Percentiles rank a stretch among this genome's conserved stretches.
Conservation (phyloP, 2,329 filamentous ascomycete genomes). For the Aureobasidium sp. region DNA sequence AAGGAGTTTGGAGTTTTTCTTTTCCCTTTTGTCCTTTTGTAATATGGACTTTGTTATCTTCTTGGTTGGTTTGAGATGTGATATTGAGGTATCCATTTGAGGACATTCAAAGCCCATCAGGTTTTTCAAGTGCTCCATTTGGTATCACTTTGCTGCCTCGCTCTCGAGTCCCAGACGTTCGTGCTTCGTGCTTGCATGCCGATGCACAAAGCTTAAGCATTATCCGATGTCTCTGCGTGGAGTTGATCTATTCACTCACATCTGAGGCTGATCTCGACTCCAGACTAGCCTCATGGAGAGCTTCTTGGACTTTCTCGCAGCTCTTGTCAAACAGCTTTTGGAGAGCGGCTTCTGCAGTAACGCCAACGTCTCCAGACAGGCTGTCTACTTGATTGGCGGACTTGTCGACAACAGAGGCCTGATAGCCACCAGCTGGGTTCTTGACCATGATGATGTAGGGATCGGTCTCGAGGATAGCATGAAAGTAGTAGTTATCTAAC, state of each 20-base stretch:
- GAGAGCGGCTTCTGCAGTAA: not conserved
- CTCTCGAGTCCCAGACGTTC: too few species aligned
- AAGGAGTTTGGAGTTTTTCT: not conserved
- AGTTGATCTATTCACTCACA: not conserved
- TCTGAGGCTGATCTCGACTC: not conserved
- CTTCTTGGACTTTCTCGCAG: not conserved
- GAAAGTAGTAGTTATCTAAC: not conserved
- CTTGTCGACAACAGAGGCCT: not conserved
- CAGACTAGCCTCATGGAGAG: not conserved
- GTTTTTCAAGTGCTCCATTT: not conserved
- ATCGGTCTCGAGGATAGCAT: not conserved
- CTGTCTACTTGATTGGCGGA: not conserved
- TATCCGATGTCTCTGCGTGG: too few species aligned
- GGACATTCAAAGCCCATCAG: not conserved
- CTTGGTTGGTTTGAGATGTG: not conserved
- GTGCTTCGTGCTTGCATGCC: not conserved
- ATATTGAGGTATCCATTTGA: not conserved
- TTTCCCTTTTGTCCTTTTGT: not conserved
- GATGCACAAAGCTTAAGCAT: not conserved
- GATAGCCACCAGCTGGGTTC: not conserved
- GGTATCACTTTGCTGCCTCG: not conserved
- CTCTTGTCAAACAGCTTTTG: not conserved
- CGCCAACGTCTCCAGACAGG: not conserved
- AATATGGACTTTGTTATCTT: too few species aligned
- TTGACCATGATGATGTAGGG: not conserved